Base-by-base conservation (phyloP, 768 basidiomycete species). In the Agrocybe praecox region DNA sequence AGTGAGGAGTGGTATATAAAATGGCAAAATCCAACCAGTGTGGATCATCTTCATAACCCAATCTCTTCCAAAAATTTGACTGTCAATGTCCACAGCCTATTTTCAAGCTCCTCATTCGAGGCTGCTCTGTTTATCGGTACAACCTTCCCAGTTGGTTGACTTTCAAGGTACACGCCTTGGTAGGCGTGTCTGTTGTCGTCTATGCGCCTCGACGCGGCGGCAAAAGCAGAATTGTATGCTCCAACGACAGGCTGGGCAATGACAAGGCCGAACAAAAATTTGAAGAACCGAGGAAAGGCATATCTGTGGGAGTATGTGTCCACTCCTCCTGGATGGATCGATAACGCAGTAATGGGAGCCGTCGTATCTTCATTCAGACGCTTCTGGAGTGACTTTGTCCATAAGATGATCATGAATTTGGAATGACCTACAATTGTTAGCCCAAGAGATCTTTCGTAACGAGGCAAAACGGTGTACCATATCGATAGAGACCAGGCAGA, bases 241-340 rank as follows among this genome's bases (percentile, higher is more conserved):
- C 71, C 70, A 21, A 60, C 60, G 7, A 57, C 57, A 9, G 65
- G 59, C 14, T 60, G 36, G 9, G 61, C 55, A 21, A 70, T 65
- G 19, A 52, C 53, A 32, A 68, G 34, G 4, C 64, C 52, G 11
- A 65, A 58, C 9, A 71, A 47, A 23, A 57, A 61, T 4, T 54
- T 48, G 24, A 56, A 49, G 42, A 67, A 49, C 17, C 55, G 55
- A 19, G 62, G 61, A 23, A 65, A 65, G 4, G 51, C 46, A 62
- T 58, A 64, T 29, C 60, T 59, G n/a, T 68, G 65, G 6, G 64
- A 64, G 46, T 69, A 68, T 12, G 70, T 74, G 42, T 71, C 67
- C 26, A 74, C 69, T 24, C 63, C 61, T 22, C 70, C 70, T 15
- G 69, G 70, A 52, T 71, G 65, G 12, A 66, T 23, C 12, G 63